phyloP scores from a whole-genome alignment of 2,329 filamentous ascomycete species.

The Stylonectria norvegica region DNA sequence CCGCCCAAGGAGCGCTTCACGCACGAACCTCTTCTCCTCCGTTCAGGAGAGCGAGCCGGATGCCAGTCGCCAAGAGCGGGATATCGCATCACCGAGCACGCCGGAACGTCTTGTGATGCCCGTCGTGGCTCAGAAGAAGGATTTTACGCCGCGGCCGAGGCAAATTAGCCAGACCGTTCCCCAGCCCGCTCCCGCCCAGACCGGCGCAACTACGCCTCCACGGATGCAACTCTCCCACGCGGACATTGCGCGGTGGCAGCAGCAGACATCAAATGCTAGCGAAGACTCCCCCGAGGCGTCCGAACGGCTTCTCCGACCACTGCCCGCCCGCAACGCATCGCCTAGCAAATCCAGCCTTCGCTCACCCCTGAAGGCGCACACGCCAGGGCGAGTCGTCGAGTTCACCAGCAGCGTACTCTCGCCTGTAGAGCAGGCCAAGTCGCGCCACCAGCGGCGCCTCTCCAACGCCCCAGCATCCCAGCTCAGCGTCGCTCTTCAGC shows the following conservation, averaged over 20 bases:
- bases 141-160: constrained; percentile 45
- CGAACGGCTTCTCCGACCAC: constrained; percentile 41
- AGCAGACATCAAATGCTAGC: constrained; percentile 37
- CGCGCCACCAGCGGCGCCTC: constrained; percentile 29
- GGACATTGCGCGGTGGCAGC: constrained; percentile 42
- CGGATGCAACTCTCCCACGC: constrained; percentile 41
- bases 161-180: constrained; percentile 39
- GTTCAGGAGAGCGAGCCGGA: constrained; percentile 11
- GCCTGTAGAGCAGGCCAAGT: constrained; percentile 40
- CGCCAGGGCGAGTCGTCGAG: constrained; percentile 56
- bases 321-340: constrained; percentile 50
- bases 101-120: constrained; percentile 33
- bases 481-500: constrained; percentile 10
- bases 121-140: constrained; percentile 44
- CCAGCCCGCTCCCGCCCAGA: constrained; percentile 28
- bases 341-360: constrained; percentile 56
- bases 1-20: constrained; percentile 29
- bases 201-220: constrained; percentile 34
- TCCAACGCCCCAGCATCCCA: constrained; percentile 24
- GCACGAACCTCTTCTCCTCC: constrained; percentile 37
- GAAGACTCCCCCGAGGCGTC: constrained; percentile 38
- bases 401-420: constrained; percentile 52
- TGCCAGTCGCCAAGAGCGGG: constrained; percentile 5
- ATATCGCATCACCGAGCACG: constrained; percentile 21
- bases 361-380: constrained; percentile 55